A percentile compares a stretch with the other conserved stretches of the same genome.
These are phyloP conservation scores for Alternaria novae-zelandiae DNA, from an alignment of 2,329 filamentous ascomycete genomes.

Conservation along the genomic window DNA sequence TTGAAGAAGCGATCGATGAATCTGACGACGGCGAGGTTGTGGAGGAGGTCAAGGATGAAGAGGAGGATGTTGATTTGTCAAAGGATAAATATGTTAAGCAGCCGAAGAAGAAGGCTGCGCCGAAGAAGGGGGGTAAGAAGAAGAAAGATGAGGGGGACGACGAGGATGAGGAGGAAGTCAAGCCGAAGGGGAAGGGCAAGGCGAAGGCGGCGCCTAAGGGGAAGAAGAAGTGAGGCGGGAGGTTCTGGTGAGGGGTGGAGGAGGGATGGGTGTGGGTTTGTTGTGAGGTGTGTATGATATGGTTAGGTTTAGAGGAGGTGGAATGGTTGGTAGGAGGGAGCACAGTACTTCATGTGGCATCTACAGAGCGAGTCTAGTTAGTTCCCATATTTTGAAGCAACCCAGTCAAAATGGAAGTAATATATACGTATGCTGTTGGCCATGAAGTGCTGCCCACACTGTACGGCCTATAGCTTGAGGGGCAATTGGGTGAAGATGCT, in stretches of 20 bases:
- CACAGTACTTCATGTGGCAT: background rate
- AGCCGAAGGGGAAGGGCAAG: slow-evolving; percentile 56
- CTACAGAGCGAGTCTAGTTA: background rate
- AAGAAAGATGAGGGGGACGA: slow-evolving; percentile 40
- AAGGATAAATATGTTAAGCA: slow-evolving; percentile 97
- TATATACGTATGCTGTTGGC: background rate
- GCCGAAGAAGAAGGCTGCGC: slow-evolving; percentile 74
- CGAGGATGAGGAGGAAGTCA: slow-evolving; percentile 54
- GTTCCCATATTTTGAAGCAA: background rate
- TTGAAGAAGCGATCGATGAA: slow-evolving; percentile 95
- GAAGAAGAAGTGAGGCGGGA: slow-evolving; percentile 11
- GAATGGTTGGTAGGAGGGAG: background rate
- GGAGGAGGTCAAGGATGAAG: slow-evolving; percentile 62
- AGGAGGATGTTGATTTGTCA: slow-evolving; percentile 80
- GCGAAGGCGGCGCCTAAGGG: slow-evolving; percentile 49
- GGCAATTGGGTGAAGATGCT: background rate
- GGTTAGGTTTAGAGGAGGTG: too few species aligned
- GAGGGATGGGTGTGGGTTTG: too few species aligned
- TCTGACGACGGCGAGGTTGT: slow-evolving; percentile 69
- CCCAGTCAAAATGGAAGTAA: background rate
- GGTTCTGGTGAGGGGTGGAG: too few species aligned
- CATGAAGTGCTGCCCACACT: background rate
- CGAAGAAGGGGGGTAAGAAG: slow-evolving; percentile 52
- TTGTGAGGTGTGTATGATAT: too few species aligned
- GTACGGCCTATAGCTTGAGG: too few species aligned